Base-by-base conservation (phyloP, 2,329 filamentous ascomycete genomes). In the Trichoderma harzianum region DNA sequence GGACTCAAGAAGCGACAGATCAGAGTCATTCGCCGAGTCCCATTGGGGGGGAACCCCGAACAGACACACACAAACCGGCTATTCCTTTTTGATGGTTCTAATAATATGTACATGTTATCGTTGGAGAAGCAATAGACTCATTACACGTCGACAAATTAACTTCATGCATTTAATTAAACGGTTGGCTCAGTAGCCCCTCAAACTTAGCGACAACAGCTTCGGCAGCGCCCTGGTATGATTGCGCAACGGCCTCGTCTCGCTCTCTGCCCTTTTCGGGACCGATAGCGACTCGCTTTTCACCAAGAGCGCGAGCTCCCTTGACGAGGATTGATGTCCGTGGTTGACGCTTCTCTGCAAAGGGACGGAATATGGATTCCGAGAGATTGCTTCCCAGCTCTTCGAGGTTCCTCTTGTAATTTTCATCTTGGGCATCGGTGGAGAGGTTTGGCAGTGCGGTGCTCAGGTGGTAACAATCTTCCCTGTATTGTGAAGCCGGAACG, bases 281-380 rank as follows among this genome's bases (percentile, higher is more conserved):
- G 7, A 74, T 55, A 28, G 74, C 73, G 6, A 76, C 75, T 18
- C 75, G 73, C 24, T 60, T 70, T 8, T 74, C 68, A 16, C 76
- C 76, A 6, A 73, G 26, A 6, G 69, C 73, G 32, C 76, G 72
- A 7, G 76, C 76, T 3, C 75, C 76, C 39, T 74, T 75, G 39
- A 76, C 75, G 6, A 77, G 71, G 10, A 62, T 24, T 14, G 75
- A 75, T 2, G 75, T 76, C 1, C 75, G 75, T 14, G 76, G 75
- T 69, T 76, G 75, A 14, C 76, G 73, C 58, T 65, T 76, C 36
- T 73, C 71, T 18, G 75, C 76, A 64, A 74, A 74, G 8, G 73
- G 63, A 3, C 57, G 57, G 26, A 74, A 74, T 10, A 74, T 61
- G 16, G 28, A 14, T 55, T 74, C 68, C 8, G 71, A 58, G 18